phyloP scores from a whole-genome alignment of 2,329 filamentous ascomycete genomes.

The Cercospora sojina region DNA sequence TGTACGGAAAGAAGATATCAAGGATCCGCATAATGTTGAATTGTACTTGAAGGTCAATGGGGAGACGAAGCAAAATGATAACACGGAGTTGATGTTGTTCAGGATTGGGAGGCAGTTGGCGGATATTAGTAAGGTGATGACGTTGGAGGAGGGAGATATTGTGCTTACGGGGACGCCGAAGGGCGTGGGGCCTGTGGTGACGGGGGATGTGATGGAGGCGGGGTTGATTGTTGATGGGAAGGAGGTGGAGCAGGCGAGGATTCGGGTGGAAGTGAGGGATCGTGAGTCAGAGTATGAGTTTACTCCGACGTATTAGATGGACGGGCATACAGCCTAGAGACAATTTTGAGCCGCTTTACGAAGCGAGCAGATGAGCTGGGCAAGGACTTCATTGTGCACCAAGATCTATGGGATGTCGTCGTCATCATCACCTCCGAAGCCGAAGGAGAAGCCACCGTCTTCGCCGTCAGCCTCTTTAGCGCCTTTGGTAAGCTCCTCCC shows the following conservation, averaged over 20 bases:
- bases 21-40: constrained; percentile 84
- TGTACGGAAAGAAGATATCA: constrained; percentile 76
- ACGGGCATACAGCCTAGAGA: background rate
- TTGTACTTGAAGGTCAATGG: constrained; percentile 83
- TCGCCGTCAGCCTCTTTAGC: constrained; percentile 46
- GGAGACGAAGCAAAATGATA: constrained; percentile 75
- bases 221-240: constrained; percentile 76
- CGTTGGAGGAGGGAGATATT: constrained; percentile 85
- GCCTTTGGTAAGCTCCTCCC: constrained; percentile 72
- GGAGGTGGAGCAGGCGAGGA: constrained; percentile 78
- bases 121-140: constrained; percentile 95
- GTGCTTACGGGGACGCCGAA: constrained; percentile 97
- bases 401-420: constrained; percentile 30
- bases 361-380: background rate
- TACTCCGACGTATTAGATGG: constrained; percentile 47
- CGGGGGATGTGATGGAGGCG: constrained; percentile 83
- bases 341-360: background rate
- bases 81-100: constrained; percentile 92
- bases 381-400: background rate
- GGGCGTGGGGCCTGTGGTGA: constrained; percentile 81
- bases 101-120: constrained; percentile 80
- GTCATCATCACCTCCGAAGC: constrained; percentile 57
- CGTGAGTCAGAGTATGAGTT: constrained; percentile 76
- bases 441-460: constrained; percentile 59
- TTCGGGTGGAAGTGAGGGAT: constrained; percentile 81